Percentiles rank a stretch among this genome's conserved stretches.
These are phyloP conservation scores for Chalaropsis ovoidea DNA, from an alignment of 2,329 filamentous ascomycete species.

Conservation along the genomic window DNA sequence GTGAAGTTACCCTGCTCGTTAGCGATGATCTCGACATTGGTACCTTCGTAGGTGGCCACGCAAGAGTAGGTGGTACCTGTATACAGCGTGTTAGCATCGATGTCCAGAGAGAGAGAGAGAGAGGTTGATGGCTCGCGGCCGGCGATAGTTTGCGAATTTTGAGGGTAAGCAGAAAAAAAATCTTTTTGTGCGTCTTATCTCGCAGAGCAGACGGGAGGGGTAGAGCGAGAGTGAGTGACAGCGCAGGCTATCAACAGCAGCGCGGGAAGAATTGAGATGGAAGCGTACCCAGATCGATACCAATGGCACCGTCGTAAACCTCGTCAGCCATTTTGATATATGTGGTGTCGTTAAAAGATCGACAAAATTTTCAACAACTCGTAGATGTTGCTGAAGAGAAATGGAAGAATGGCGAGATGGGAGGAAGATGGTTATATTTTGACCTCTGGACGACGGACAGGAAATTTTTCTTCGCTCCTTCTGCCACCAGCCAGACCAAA, in stretches of 20 bases:
- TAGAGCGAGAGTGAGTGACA: constrained; percentile 7
- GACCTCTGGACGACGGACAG: constrained; percentile 24
- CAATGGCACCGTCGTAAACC: constrained; percentile 99
- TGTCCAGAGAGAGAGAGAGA: neutral
- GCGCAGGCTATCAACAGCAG: constrained; percentile 22
- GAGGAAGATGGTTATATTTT: constrained; percentile 26
- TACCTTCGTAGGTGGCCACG: constrained; percentile 98
- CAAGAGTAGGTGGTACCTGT: constrained; percentile 98
- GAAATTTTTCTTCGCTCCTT: constrained; percentile 26
- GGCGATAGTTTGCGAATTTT: constrained; percentile 1
- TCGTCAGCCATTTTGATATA: constrained; percentile 69
- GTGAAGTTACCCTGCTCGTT: constrained; percentile 99
- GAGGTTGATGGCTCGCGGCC: neutral
- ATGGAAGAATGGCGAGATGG: constrained; percentile 25
- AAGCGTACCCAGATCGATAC: constrained; percentile 93
- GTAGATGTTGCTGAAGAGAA: constrained; percentile 26
- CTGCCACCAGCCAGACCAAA: constrained; percentile 24
- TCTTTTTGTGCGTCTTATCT: constrained; percentile 21
- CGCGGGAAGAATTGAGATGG: constrained; percentile 14
- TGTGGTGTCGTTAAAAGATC: constrained; percentile 26
- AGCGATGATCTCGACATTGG: constrained; percentile 99
- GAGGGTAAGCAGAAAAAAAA: constrained; percentile 9
- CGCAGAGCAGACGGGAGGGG: neutral
- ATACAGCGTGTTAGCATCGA: constrained; percentile 23
- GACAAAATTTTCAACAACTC: constrained; percentile 26